phyloP scores from a whole-genome alignment of 2,329 filamentous ascomycete species.

The Cordyceps farinosa region DNA sequence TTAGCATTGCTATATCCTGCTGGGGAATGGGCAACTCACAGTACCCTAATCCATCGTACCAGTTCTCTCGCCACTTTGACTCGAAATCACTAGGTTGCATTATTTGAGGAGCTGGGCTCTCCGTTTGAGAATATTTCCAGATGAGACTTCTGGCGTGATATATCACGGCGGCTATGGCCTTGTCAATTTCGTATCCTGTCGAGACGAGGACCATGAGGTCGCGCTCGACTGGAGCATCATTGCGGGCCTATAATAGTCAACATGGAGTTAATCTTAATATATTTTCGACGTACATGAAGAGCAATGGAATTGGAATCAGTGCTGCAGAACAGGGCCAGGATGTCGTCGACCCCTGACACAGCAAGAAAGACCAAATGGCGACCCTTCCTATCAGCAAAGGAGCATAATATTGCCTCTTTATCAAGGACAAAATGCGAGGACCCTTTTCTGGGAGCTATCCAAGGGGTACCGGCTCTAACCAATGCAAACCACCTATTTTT shows the following conservation, averaged over 20 bases:
- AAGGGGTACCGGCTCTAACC: constrained; percentile 74
- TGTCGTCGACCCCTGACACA: constrained; percentile 68
- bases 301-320: constrained; percentile 62
- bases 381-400: constrained; percentile 70
- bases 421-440: constrained; percentile 62
- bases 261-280: too few species aligned
- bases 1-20: constrained; percentile 21
- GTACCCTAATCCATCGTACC: constrained; percentile 90
- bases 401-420: constrained; percentile 73
- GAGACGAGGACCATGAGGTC: constrained; percentile 65
- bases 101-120: constrained; percentile 34
- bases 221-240: constrained; percentile 58
- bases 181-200: constrained; percentile 68
- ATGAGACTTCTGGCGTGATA: constrained; percentile 71
- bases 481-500: constrained; percentile 70
- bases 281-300: constrained; percentile 54
- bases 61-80: constrained; percentile 72
- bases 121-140: constrained; percentile 38
- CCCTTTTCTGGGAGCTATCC: constrained; percentile 87
- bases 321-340: constrained; percentile 66
- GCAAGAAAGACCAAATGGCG: constrained; percentile 74
- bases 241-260: constrained; percentile 49
- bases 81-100: constrained; percentile 41
- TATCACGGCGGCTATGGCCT: constrained; percentile 74
- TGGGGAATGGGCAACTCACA: constrained; percentile 51